phyloP scores from a whole-genome alignment of 495 filamentous ascomycete species.

The Hypoxylon lienhwacheense region DNA sequence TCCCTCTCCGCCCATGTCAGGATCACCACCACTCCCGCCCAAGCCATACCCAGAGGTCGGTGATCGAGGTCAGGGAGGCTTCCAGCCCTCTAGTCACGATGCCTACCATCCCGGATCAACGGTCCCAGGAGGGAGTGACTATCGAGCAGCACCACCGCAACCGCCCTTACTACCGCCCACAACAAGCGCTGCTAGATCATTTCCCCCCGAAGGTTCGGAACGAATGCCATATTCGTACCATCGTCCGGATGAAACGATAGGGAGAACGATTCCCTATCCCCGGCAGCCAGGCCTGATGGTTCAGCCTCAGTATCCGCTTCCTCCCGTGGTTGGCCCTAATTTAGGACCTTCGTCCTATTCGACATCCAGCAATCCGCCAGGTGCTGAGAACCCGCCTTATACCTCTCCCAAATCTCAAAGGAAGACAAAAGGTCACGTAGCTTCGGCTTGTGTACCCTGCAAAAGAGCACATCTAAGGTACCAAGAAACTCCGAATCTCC shows the following conservation, averaged over 20 bases:
- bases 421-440: conserved; percentile 92
- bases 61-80: conserved; percentile 58
- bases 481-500: conserved; percentile 33
- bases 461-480: conserved; percentile 88
- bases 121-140: conserved; percentile 48
- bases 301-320: conserved; percentile 42
- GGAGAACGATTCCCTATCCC: conserved; percentile 42
- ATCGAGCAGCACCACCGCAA: conserved; percentile 41
- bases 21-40: conserved; percentile 67
- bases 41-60: conserved; percentile 63
- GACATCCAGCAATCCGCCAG: conserved; percentile 38
- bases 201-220: conserved; percentile 45
- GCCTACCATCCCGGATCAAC: conserved; percentile 48
- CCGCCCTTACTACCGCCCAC: conserved; percentile 36
- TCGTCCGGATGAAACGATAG: conserved; percentile 43
- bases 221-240: conserved; percentile 44
- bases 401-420: conserved; percentile 67
- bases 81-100: conserved; percentile 51
- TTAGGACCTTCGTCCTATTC: conserved; percentile 42
- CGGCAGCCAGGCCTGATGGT: conserved; percentile 38
- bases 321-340: conserved; percentile 40
- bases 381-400: conserved; percentile 43
- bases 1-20: conserved; percentile 84
- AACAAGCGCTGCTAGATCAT: conserved; percentile 34
- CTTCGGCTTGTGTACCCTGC: conserved; percentile 95